phyloP scores from a whole-genome alignment of 139 green algal genomes.

The Coccomyxa sp. region DNA sequence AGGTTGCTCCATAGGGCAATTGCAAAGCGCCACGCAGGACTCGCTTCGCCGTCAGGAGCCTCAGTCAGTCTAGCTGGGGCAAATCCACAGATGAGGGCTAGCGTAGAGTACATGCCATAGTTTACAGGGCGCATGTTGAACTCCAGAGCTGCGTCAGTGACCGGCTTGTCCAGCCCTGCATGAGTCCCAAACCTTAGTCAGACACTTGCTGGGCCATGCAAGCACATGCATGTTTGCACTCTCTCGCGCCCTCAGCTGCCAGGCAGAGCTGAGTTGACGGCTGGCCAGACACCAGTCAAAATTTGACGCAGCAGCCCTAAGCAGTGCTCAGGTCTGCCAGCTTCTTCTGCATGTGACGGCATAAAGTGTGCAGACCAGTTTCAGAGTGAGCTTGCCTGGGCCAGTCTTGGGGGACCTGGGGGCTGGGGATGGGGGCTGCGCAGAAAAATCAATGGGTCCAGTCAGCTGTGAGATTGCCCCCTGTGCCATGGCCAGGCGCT shows the following conservation, averaged over 20 bases:
- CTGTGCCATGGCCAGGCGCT: slow-evolving; percentile 25
- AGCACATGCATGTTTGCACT: not conserved
- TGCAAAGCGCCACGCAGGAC: slow-evolving; percentile 14
- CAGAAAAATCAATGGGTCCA: too few relatives aligned
- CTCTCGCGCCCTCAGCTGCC: not conserved
- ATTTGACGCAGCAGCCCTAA: not conserved
- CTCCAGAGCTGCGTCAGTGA: not conserved
- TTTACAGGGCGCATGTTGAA: slow-evolving; percentile 8
- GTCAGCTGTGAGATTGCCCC: slow-evolving; percentile 20
- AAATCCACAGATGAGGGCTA: slow-evolving; percentile 9
- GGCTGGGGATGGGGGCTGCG: not conserved
- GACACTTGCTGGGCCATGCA: not conserved
- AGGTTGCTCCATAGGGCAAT: slow-evolving; percentile 29
- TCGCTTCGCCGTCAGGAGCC: not conserved
- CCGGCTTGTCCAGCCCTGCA: not conserved
- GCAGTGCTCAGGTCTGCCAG: not conserved
- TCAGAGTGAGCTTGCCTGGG: not conserved
- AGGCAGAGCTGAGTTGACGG: not conserved
- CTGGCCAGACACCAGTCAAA: not conserved
- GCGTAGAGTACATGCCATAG: not conserved
- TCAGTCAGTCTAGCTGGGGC: not conserved
- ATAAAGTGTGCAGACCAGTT: not conserved
- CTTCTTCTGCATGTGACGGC: not conserved
- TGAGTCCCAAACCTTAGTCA: not conserved
- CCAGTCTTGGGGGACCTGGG: not conserved